Percentiles rank a stretch among this genome's conserved stretches.
phyloP scores from a whole-genome alignment of 768 basidiomycete genomes.

The Collybia sordida region DNA sequence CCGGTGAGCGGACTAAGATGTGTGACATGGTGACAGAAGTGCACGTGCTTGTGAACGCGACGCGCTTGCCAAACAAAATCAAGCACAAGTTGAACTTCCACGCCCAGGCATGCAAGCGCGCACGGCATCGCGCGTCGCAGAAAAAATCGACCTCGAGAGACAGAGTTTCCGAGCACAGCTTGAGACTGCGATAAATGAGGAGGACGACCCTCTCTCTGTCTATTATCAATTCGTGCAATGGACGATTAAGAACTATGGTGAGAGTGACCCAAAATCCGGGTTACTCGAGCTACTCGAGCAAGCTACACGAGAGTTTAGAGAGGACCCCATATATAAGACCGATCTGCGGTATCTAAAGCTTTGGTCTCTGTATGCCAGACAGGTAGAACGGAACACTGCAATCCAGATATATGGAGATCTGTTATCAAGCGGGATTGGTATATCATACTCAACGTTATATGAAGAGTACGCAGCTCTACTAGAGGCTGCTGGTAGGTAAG shows the following conservation, averaged over 20 bases:
- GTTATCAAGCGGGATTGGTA: conserved; percentile 73
- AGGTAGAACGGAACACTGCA: conserved; percentile 69
- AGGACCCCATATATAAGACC: conserved; percentile 80
- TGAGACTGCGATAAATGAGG: conserved; percentile 58
- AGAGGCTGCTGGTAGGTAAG: conserved; percentile 78
- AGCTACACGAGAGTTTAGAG: conserved; percentile 77
- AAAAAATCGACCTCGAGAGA: conserved; percentile 29
- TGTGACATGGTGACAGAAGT: neutral
- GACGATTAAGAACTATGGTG: conserved; percentile 79
- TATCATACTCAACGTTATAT: conserved; percentile 76
- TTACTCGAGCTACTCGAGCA: conserved; percentile 82
- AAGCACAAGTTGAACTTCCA: conserved; percentile 10
- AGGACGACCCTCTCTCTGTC: conserved; percentile 83
- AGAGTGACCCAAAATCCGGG: conserved; percentile 67
- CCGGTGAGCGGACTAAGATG: too few relatives aligned
- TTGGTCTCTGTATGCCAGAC: conserved; percentile 86
- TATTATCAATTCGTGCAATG: conserved; percentile 90
- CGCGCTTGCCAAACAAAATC: conserved; percentile 14
- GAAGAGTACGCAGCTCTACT: conserved; percentile 87
- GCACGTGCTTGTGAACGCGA: conserved; percentile 18
- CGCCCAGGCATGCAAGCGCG: conserved; percentile 14
- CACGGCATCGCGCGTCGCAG: conserved; percentile 13
- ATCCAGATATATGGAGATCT: conserved; percentile 75
- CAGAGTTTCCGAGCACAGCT: conserved; percentile 40
- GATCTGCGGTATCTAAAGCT: conserved; percentile 91